Base-by-base conservation (phyloP, 306 rosid species). In the Ormosia emarginata region DNA sequence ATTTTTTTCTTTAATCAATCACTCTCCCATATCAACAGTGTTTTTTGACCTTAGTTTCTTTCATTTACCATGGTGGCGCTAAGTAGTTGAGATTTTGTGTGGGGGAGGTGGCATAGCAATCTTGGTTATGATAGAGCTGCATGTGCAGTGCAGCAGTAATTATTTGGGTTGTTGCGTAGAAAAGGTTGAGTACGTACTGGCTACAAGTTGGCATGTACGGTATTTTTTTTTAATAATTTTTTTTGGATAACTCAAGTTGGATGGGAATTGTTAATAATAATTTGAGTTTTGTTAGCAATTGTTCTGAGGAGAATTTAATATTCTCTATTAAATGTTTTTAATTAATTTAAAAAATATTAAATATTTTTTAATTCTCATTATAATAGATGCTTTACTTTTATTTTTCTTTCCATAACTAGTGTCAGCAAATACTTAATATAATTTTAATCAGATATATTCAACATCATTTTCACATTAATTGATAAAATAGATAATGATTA, bases 81-180 rank as follows among this genome's bases (percentile, higher is more conserved):
- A 62, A 63, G 85, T 80, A 12, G 87, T 71, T 86, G 90, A 74
- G 79, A 74, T 53, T 84, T 53, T 74, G 80, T 30, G 74, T 8
- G 62, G 24, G 29, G 50, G 3, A n/a, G 78, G 69, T 79, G 79
- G 75, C 50, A 53, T 71, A 32, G 46, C 43, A 47, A 47, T 24
- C 49, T 33, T 52, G 46, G 66, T 30, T 64, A 41, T 52, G 29
- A n/a, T 1, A 24, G 79, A 72, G 53, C 37, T 67, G 85, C 96
- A 89, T 81, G 91, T 87, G n/a, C n/a, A n/a, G n/a, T n/a, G n/a
- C n/a, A n/a, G 92, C 84, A 24, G 83, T 86, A 92, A 85, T 94
- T 88, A 91, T 87, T 88, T 84, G 71, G 92, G 94, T 86, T 14
- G 96, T 83, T 87, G 88, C 82, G 83, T 67, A 50, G 8, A 52